These are phyloP conservation scores for Colletotrichum falcatum DNA, from an alignment of 2,329 filamentous ascomycete genomes.

Conservation along the genomic window DNA sequence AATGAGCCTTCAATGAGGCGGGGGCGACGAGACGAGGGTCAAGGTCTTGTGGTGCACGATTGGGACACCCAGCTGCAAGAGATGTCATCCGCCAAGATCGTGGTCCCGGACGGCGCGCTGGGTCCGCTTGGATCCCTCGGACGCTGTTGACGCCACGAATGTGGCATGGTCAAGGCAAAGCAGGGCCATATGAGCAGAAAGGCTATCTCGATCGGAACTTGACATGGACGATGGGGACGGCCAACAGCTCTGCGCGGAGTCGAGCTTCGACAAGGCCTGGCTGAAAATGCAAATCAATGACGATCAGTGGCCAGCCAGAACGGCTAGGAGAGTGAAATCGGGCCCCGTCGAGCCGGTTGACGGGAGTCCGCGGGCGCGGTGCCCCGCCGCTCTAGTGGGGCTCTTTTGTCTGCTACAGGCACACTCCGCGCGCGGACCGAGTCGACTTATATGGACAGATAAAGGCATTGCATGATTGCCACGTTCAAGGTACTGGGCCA, in stretches of 20 bases:
- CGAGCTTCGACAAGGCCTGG: background rate
- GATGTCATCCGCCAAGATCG: constrained; percentile 28
- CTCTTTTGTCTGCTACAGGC: background rate
- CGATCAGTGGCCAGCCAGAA: background rate
- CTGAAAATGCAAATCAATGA: background rate
- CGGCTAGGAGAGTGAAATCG: background rate
- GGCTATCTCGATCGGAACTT: background rate
- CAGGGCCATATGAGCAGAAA: background rate
- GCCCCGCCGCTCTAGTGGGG: constrained; percentile 21
- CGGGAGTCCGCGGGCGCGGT: constrained; percentile 34
- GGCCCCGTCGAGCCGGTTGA: background rate
- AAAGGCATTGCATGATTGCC: background rate
- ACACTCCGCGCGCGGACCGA: constrained; percentile 12
- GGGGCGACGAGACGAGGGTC: background rate
- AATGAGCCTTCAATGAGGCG: too few relatives aligned
- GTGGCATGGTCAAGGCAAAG: constrained; percentile 32
- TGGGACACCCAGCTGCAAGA: constrained; percentile 20
- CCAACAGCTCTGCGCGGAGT: background rate
- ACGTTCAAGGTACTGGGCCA: background rate
- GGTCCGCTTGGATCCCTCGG: constrained; percentile 38
- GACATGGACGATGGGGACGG: background rate
- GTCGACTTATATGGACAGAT: constrained; percentile 1
- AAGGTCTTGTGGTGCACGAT: constrained; percentile 1
- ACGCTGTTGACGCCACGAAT: constrained; percentile 17
- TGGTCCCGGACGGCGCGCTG: constrained; percentile 21